Evolutionary conservation across 179 eudicot species (phyloP).

Genomic region (Sideroxylon spinosum): DNA sequence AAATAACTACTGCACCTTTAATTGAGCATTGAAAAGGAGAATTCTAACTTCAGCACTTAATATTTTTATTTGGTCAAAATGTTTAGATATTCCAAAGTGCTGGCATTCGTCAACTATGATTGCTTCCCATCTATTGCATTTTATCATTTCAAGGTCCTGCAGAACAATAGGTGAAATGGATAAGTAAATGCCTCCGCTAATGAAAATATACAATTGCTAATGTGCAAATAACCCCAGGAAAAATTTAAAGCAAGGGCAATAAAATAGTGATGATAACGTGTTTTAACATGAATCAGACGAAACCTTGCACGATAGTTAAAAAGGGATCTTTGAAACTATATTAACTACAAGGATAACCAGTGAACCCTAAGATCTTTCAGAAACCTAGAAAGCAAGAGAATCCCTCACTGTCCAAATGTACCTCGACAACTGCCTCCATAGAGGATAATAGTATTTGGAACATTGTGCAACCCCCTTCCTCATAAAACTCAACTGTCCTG

Average conservation of each 20-base stretch:
- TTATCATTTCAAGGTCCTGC: conserved; percentile 55
- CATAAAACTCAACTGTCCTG: conserved; percentile 50
- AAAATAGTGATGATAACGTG: background rate
- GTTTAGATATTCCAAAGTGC: conserved; percentile 25
- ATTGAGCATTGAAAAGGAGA: conserved; percentile 49
- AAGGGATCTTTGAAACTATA: background rate
- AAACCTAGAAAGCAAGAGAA: too few relatives aligned
- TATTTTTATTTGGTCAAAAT: conserved; percentile 38
- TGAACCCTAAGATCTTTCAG: background rate
- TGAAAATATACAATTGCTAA: background rate
- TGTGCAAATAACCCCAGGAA: background rate
- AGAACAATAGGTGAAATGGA: conserved; percentile 19
- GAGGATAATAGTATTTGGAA: conserved; percentile 64
- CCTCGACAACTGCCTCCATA: conserved; percentile 58
- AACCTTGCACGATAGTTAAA: background rate
- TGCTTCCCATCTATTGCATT: conserved; percentile 58
- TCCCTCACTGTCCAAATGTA: conserved; percentile 17
- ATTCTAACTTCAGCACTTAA: conserved; percentile 41
- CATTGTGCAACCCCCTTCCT: conserved; percentile 45
- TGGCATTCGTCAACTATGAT: conserved; percentile 61
- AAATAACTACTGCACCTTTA: conserved; percentile 39
- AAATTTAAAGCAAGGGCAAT: background rate
- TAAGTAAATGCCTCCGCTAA: background rate
- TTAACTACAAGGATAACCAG: background rate
- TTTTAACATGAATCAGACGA: conserved; percentile 2